These are phyloP conservation scores for Acanthamoeba sp. DNA, from an alignment of 208 protist species.

Conservation along the genomic window DNA sequence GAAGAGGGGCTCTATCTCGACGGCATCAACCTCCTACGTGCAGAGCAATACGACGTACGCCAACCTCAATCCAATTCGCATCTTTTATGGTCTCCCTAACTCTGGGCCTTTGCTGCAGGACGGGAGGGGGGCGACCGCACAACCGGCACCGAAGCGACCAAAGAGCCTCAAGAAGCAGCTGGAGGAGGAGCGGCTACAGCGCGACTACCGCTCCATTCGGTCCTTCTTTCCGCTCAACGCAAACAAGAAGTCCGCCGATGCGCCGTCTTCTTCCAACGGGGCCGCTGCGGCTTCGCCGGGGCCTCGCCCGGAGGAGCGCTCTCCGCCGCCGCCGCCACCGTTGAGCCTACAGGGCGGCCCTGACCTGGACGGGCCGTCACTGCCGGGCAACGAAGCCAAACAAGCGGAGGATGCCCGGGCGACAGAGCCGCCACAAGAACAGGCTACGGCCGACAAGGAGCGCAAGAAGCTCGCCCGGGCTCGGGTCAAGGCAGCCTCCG, in stretches of 20 bases:
- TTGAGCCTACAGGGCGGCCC: too few species aligned
- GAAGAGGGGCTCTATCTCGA: not conserved
- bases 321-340: too few species aligned
- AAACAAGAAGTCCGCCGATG: not conserved
- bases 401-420: not conserved
- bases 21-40: slow-evolving; percentile 32
- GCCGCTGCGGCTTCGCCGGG: not conserved
- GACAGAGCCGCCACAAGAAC: not conserved
- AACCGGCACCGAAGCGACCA: slow-evolving; percentile 13
- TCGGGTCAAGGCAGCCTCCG: not conserved
- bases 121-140: not conserved
- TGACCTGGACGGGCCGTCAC: too few species aligned
- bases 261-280: not conserved
- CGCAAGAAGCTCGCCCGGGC: not conserved
- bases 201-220: not conserved
- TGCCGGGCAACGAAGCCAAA: too few species aligned
- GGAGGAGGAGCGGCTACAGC: slow-evolving; percentile 24
- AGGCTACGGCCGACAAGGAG: not conserved
- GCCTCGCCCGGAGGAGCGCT: not conserved
- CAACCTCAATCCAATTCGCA: not conserved
- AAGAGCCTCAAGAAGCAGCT: slow-evolving; percentile 59
- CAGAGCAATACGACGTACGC: not conserved
- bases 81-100: too few species aligned
- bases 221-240: slow-evolving; percentile 14
- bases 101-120: not conserved